Conservation (phyloP, 345 rosid species). For the Eutrema japonicum region DNA sequence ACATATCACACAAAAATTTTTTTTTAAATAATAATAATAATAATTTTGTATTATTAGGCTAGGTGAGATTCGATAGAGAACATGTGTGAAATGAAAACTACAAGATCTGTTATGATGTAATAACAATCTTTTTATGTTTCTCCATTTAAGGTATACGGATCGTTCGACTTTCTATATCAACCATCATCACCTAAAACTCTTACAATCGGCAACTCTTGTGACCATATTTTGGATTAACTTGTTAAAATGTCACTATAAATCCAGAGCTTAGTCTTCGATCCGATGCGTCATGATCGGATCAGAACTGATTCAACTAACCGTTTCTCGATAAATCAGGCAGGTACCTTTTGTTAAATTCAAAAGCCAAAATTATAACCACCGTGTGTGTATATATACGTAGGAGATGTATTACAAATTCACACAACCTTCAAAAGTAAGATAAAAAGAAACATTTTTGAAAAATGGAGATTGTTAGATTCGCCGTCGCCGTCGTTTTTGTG, state of each 20-base stretch:
- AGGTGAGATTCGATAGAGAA: conserved; percentile 25
- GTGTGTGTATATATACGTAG: conserved; percentile 19
- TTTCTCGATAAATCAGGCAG: conserved; percentile 27
- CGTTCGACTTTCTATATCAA: conserved; percentile 18
- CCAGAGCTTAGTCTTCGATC: conserved; percentile 36
- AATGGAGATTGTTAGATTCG: conserved; percentile 22
- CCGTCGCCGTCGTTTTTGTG: conserved; percentile 25
- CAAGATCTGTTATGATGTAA: conserved; percentile 5
- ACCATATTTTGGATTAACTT: not conserved
- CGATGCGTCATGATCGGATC: conserved; percentile 31
- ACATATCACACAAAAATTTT: not conserved
- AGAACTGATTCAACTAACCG: conserved; percentile 2
- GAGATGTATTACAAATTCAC: conserved; percentile 8
- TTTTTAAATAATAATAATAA: not conserved
- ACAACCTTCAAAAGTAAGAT: not conserved
- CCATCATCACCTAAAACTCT: conserved; percentile 1
- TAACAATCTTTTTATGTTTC: not conserved
- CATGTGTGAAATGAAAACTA: conserved; percentile 31
- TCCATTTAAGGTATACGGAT: not conserved
- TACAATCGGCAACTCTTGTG: not conserved
- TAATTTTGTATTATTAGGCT: conserved; percentile 1
- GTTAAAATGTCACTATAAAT: not conserved
- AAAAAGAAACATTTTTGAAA: not conserved
- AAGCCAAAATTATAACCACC: not conserved
- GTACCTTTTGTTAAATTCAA: not conserved